Base-by-base conservation (phyloP, 352 stramenopile species). In the Thraustochytrium sp. region DNA sequence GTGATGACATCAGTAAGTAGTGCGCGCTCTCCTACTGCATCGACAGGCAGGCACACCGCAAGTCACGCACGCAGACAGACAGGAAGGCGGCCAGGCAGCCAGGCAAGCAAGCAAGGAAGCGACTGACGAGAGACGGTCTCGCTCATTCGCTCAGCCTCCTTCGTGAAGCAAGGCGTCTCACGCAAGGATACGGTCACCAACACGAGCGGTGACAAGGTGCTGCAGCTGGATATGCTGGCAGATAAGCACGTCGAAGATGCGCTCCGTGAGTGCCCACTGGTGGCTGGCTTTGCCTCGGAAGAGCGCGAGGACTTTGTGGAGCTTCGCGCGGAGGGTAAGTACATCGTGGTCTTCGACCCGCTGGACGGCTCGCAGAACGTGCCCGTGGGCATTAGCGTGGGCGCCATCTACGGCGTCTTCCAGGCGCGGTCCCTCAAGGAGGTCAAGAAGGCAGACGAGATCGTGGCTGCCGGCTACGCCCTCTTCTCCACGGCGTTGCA, bases 331-430 rank as follows among this genome's bases (percentile, higher is more conserved):
- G 61, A 84, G 1, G 75, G 75, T 29, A 54, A 84, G 42, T 76
- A 63, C 49, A 56, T 73, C 26, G 75, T 84, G 13, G 61, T 73
- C 18, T 84, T 84, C 53, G 75, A 84, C 61, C 75, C 75, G 29
- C 75, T 84, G 31, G 75, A 84, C 36, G 75, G 75, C 18, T 80
- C 54, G 16, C 75, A 84, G 36, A 84, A 84, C 59, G 55, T 84
- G 16, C 75, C 75, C 4, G 75, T 84, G n/a, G 31, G 31, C 42
- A 44, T 84, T 38, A 68, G 64, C 29, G 75, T 84, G 21, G 75
- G 75, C 29, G 40, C 59, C 54, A 84, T 84, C 59, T 84, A 62
- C 4, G 75, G 55, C 26, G 61, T 84, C 37, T 84, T 76, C 49
- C 5, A 78, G 49, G 23, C 44, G 4, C 31, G 8, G 3, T 5